phyloP scores from a whole-genome alignment of 192 early-diverging fungal species.

The Paraglomus occultum region DNA sequence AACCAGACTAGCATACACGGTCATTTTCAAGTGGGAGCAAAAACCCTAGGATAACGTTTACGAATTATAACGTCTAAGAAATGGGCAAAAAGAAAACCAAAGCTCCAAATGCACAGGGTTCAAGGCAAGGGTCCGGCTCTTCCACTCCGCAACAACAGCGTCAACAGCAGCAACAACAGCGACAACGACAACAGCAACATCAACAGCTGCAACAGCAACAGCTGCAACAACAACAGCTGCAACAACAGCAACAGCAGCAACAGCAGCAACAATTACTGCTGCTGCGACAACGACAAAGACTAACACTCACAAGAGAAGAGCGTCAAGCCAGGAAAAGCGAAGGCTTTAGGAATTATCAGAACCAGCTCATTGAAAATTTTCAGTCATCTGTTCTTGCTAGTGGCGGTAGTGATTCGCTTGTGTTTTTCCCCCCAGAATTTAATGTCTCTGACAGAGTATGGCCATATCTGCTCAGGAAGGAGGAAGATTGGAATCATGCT shows the following conservation, averaged over 20 bases:
- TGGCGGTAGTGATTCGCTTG: conserved; percentile 15
- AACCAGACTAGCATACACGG: too few species aligned
- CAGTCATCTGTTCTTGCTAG: conserved; percentile 10
- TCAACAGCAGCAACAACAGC: neutral
- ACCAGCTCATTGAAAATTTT: conserved; percentile 8
- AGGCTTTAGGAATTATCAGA: neutral
- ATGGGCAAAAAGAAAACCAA: too few species aligned
- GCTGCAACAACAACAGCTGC: neutral
- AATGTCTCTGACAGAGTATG: neutral
- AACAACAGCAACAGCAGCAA: neutral
- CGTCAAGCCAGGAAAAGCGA: neutral
- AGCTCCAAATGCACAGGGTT: too few species aligned
- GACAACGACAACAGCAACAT: neutral
- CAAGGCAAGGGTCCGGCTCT: too few species aligned
- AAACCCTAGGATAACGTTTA: too few species aligned
- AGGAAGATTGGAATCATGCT: conserved; percentile 1
- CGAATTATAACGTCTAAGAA: too few species aligned
- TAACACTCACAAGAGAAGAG: neutral
- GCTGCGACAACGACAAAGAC: neutral
- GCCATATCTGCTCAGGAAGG: neutral
- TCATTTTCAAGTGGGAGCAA: too few species aligned
- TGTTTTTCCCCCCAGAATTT: neutral
- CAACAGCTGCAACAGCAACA: too few species aligned
- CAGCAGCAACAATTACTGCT: neutral
- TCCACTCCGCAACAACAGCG: too few species aligned